These are phyloP conservation scores for Luvunga scandens DNA, from an alignment of 345 rosid genomes.

Conservation along the genomic window DNA sequence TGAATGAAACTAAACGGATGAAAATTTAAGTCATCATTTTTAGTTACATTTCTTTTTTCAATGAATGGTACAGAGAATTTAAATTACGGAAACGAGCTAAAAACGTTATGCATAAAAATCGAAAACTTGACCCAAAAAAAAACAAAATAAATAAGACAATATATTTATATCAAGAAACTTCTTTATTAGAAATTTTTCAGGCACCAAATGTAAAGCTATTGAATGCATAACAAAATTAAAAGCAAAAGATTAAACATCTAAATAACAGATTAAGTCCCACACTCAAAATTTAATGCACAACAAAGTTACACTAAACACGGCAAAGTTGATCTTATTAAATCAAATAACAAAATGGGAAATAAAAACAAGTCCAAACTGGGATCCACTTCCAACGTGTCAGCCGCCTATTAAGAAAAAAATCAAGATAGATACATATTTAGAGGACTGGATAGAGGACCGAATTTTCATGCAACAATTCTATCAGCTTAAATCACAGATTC, in stretches of 20 bases:
- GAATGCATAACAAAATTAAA: neutral
- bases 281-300: neutral
- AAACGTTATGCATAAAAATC: too few relatives aligned
- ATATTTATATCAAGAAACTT: neutral
- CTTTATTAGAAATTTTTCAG: neutral
- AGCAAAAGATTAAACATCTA: neutral
- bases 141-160: neutral
- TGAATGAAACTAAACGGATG: too few relatives aligned
- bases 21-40: too few relatives aligned
- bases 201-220: neutral
- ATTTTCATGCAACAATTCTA: neutral
- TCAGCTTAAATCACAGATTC: neutral
- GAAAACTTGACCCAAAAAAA: too few relatives aligned
- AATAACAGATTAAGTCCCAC: neutral
- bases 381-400: neutral
- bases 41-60: too few relatives aligned
- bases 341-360: neutral
- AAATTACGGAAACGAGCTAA: too few relatives aligned
- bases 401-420: neutral
- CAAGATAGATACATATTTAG: neutral
- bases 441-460: neutral
- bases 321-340: neutral
- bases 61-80: too few relatives aligned
- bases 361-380: neutral
- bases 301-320: neutral